phyloP scores from a whole-genome alignment of 2,329 filamentous ascomycete genomes.

The Penicillium fuscoglaucum region DNA sequence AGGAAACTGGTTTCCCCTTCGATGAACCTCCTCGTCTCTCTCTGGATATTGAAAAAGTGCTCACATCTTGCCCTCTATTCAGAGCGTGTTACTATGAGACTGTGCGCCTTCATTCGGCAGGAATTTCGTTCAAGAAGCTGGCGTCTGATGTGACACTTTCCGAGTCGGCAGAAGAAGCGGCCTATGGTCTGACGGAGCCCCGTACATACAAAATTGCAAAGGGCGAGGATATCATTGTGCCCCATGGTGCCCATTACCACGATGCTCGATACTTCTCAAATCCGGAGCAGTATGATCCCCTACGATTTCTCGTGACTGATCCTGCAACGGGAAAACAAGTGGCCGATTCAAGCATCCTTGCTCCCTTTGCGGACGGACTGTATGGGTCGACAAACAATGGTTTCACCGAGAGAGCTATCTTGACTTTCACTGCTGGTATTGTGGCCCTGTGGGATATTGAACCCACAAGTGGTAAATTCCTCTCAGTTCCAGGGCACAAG shows the following conservation, averaged over 20 bases:
- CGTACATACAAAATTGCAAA: conserved; percentile 44
- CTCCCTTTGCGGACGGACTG: conserved; percentile 52
- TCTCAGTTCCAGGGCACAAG: conserved; percentile 53
- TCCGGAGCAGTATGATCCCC: conserved; percentile 46
- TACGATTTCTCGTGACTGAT: conserved; percentile 49
- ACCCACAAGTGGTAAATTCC: conserved; percentile 46
- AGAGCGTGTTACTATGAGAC: conserved; percentile 51
- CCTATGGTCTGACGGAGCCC: conserved; percentile 28
- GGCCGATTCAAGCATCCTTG: conserved; percentile 44
- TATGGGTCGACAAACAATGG: conserved; percentile 53
- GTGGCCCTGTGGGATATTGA: conserved; percentile 59
- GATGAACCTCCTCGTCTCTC: conserved; percentile 46
- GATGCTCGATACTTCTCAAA: conserved; percentile 44
- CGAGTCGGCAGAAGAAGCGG: conserved; percentile 43
- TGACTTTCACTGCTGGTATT: conserved; percentile 55
- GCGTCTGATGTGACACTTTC: conserved; percentile 41
- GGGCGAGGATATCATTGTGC: conserved; percentile 47
- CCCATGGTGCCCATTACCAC: conserved; percentile 47
- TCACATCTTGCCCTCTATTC: conserved; percentile 48
- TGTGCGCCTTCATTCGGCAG: conserved; percentile 46
- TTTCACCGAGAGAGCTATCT: conserved; percentile 53
- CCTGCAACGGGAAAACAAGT: conserved; percentile 37
- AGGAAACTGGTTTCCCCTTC: conserved; percentile 45
- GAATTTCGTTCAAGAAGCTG: conserved; percentile 46
- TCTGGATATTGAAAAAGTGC: conserved; percentile 44